A percentile compares a stretch with the other conserved stretches of the same genome.
phyloP scores from a whole-genome alignment of 2,329 filamentous ascomycete species.

The Grosmannia serpens region DNA sequence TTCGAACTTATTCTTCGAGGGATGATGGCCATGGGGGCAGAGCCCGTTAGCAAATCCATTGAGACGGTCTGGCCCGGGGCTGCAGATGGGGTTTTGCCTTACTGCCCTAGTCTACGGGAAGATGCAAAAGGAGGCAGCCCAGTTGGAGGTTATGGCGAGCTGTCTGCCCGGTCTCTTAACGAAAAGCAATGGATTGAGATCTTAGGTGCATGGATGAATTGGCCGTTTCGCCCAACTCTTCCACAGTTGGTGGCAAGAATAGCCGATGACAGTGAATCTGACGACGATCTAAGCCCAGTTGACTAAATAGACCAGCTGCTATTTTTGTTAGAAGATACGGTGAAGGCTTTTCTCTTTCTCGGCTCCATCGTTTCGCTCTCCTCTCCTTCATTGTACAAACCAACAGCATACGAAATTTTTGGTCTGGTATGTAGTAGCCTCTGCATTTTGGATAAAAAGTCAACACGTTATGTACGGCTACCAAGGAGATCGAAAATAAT shows the following conservation, averaged over 20 bases:
- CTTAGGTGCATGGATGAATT: conserved; percentile 47
- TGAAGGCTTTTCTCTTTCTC: too few species aligned
- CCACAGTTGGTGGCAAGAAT: conserved; percentile 33
- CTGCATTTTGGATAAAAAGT: too few species aligned
- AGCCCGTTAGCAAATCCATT: conserved; percentile 31
- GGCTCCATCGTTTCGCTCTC: background rate
- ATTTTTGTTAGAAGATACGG: too few species aligned
- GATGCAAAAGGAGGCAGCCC: conserved; percentile 32
- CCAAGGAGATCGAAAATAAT: too few species aligned
- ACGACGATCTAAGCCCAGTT: conserved; percentile 8
- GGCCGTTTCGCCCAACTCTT: conserved; percentile 50
- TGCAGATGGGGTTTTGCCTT: conserved; percentile 35
- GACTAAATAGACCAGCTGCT: background rate
- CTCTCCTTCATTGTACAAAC: too few species aligned
- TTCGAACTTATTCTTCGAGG: conserved; percentile 39
- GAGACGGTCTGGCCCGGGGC: conserved; percentile 49
- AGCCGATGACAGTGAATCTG: conserved; percentile 17
- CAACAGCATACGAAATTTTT: too few species aligned
- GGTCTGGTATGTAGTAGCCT: too few species aligned
- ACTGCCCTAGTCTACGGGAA: conserved; percentile 39
- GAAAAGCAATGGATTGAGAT: conserved; percentile 45
- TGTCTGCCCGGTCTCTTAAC: conserved; percentile 38
- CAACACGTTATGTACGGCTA: too few species aligned
- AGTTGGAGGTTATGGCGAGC: conserved; percentile 23
- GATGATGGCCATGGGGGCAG: conserved; percentile 23